phyloP scores from a whole-genome alignment of 2,329 filamentous ascomycete genomes.

The Fusarium piperis region DNA sequence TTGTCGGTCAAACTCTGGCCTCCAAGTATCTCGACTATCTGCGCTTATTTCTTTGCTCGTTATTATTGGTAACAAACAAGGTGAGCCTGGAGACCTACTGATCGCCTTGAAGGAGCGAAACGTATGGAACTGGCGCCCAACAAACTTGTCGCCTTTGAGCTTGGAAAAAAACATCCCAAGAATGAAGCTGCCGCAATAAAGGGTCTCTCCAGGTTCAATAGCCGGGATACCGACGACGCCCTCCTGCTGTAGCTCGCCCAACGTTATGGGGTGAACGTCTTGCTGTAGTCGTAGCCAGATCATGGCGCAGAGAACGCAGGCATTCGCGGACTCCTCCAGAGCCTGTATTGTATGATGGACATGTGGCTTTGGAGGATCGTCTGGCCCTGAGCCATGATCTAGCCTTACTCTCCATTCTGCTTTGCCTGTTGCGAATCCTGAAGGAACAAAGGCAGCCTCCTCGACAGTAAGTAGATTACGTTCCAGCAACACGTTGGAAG shows the following conservation, averaged over 20 bases:
- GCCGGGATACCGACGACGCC: slow-evolving; percentile 13
- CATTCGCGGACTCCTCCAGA: slow-evolving; percentile 1
- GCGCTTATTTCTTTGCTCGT: not conserved
- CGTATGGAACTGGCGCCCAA: not conserved
- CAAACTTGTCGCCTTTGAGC: not conserved
- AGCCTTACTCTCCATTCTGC: slow-evolving; percentile 14
- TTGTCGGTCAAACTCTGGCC: slow-evolving; percentile 12
- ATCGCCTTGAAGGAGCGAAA: slow-evolving; percentile 11
- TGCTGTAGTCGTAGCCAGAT: slow-evolving; percentile 17
- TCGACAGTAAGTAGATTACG: slow-evolving; percentile 1
- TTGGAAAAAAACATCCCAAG: slow-evolving; percentile 6
- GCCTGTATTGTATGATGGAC: slow-evolving; percentile 11
- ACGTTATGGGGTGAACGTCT: not conserved
- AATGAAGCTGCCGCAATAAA: slow-evolving; percentile 7
- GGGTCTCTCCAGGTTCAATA: not conserved
- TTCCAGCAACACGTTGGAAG: not conserved
- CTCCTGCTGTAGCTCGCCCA: not conserved
- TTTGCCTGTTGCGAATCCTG: not conserved
- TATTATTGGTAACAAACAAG: not conserved
- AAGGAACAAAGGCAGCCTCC: not conserved
- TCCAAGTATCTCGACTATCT: slow-evolving; percentile 6
- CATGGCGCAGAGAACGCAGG: slow-evolving; percentile 26
- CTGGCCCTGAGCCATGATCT: not conserved
- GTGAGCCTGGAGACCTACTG: not conserved
- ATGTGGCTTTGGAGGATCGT: not conserved